Evolutionary conservation across 1,284 basidiomycete genomes (phyloP).

Genomic region (Fomitiporia mediterranea): DNA sequence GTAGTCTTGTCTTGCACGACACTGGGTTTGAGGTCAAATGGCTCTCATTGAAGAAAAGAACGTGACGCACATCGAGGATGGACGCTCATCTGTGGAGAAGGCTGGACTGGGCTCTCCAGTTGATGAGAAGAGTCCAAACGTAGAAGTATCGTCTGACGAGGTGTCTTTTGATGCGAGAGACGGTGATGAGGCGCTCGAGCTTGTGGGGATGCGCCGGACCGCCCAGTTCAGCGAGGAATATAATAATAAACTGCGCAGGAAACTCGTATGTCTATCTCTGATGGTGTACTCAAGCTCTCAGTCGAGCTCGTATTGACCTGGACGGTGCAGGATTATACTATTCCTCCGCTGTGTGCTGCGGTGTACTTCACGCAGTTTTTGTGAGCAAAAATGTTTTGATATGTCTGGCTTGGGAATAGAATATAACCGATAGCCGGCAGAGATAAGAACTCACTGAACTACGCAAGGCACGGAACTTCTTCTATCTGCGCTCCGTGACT

Average conservation of each 20-base stretch:
- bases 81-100: constrained; percentile 3
- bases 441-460: constrained; percentile 66
- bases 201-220: constrained; percentile 50
- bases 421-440: constrained; percentile 29
- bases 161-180: constrained; percentile 35
- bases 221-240: constrained; percentile 57
- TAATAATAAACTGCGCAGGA: constrained; percentile 49
- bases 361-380: constrained; percentile 66
- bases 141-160: constrained; percentile 24
- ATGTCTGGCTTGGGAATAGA: not conserved
- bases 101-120: constrained; percentile 3
- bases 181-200: constrained; percentile 51
- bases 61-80: not conserved
- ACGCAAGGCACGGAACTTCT: constrained; percentile 44
- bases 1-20: not conserved
- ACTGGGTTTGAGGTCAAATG: not conserved
- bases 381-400: constrained; percentile 31
- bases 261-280: constrained; percentile 41
- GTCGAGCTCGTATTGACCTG: not conserved
- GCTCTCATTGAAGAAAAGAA: not conserved
- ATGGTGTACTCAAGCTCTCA: not conserved
- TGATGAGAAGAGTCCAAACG: constrained; percentile 10
- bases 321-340: constrained; percentile 44
- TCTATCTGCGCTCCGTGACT: constrained; percentile 7
- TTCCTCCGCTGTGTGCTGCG: constrained; percentile 57